Evolutionary conservation across 768 basidiomycete genomes (phyloP), one percentile per base, ranked within the genome.

Genomic region (Amanita rubescens): DNA sequence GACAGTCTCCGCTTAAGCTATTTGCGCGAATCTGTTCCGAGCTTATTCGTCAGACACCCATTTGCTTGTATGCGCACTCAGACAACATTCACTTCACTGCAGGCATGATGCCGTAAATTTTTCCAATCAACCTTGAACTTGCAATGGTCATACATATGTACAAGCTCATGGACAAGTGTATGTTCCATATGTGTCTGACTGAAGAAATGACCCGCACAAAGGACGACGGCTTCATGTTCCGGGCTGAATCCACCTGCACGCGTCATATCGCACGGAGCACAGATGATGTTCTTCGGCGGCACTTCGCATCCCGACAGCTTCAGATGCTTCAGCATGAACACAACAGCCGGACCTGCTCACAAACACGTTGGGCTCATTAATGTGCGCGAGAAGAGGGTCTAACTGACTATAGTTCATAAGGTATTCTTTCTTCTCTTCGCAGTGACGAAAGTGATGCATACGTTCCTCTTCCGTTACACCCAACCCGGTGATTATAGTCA

Each of bases 111-210:
- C 54, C 92, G 73, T 53, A 98, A 65, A 68, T 98, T 88, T 44
- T 67, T 69, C 94, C 91, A 96, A 66, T 96, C 84, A 1, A 96
- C 88, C 57, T 92, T 90, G 73, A 98, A 98, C 67, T 84, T 83
- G 69, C 90, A 89, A 57, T 95, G 90, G 67, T 99, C 96, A 65
- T 90, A 98, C 79, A 93, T 84, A 64, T 98, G 96, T 22, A 98
- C 70, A 43, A 98, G 79, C 65, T 99, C 96, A 63, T 99, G 96
- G 19, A 88, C 79, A 32, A 99, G 72, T 27, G 94, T 95, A 62
- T 91, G 82, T 68, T 98, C 94, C 87, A 94, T 86, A 60, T 96
- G 93, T 33, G 77, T 79, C 64, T 90, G 85, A 66, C 75, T 80
- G 65, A 83, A 78, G 61, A 94, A 87, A 45, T 85, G 78, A 42